A percentile compares a stretch with the other conserved stretches of the same genome.
phyloP scores from a whole-genome alignment of 495 filamentous ascomycete genomes.

The Niebla homalea region DNA sequence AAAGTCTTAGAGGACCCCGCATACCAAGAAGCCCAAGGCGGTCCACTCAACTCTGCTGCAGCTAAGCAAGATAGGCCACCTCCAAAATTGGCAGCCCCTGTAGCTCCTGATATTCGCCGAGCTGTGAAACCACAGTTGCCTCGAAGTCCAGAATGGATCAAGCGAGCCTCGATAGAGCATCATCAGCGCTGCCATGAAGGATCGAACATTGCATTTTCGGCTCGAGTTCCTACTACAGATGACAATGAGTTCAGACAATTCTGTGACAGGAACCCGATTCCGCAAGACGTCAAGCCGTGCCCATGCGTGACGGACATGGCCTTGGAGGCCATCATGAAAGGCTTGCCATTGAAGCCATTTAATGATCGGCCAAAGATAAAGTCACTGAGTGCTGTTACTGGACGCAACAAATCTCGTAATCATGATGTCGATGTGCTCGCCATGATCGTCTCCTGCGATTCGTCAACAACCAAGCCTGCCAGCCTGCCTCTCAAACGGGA shows the following conservation, averaged over 20 bases:
- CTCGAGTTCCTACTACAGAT: not conserved
- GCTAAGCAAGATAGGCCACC: not conserved
- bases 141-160: not conserved
- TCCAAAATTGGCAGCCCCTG: not conserved
- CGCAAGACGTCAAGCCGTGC: not conserved
- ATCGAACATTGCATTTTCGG: not conserved
- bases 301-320: slow-evolving; percentile 4
- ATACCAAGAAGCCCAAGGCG: not conserved
- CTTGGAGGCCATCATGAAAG: slow-evolving; percentile 4
- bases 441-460: slow-evolving; percentile 9
- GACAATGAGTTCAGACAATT: not conserved
- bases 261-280: not conserved
- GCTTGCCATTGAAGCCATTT: slow-evolving; percentile 6
- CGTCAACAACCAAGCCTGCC: slow-evolving; percentile 9
- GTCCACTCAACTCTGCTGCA: not conserved
- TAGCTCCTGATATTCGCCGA: not conserved
- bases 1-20: not conserved
- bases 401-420: slow-evolving; percentile 9
- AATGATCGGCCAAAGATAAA: slow-evolving; percentile 5
- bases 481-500: slow-evolving; percentile 14
- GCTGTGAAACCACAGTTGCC: not conserved
- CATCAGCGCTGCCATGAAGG: slow-evolving; percentile 1
- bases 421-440: slow-evolving; percentile 14
- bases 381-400: slow-evolving; percentile 8
- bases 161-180: not conserved